Conservation (phyloP, 2,329 filamentous ascomycete genomes). For the Emergomyces pasteurianus region DNA sequence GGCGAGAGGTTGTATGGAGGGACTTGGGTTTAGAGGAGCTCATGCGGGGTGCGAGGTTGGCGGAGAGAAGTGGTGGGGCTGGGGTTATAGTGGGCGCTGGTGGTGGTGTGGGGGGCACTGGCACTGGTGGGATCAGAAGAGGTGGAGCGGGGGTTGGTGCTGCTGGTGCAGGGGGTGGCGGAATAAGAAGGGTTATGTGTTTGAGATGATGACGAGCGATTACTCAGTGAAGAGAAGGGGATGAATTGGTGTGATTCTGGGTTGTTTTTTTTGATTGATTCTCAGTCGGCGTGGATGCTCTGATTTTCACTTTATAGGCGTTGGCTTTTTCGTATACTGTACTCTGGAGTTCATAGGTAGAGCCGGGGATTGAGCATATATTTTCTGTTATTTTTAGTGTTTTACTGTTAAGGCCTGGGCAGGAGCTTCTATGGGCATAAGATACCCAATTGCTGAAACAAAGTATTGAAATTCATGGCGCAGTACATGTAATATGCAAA, state of each 20-base stretch:
- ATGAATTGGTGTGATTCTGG: background rate
- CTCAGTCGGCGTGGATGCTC: background rate
- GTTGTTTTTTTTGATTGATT: no score
- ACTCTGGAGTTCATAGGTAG: background rate
- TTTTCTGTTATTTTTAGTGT: background rate
- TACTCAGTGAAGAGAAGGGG: background rate
- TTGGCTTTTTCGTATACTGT: background rate
- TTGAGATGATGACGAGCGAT: constrained; percentile 21
- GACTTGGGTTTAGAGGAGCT: constrained; percentile 46
- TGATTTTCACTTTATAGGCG: background rate
- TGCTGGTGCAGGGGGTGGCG: constrained; percentile 16
- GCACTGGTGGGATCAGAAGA: constrained; percentile 15
- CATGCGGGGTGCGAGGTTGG: constrained; percentile 27
- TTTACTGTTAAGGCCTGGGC: background rate
- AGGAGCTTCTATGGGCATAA: background rate
- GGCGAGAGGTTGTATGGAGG: constrained; percentile 44
- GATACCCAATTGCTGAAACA: background rate
- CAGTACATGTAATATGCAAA: background rate
- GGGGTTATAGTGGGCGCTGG: constrained; percentile 6
- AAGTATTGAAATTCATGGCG: background rate
- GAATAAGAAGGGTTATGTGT: constrained; percentile 24
- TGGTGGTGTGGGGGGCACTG: constrained; percentile 35
- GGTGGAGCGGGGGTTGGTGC: constrained; percentile 12
- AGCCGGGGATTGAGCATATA: background rate
- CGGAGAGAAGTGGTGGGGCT: constrained; percentile 14